Evolutionary conservation across 2,329 filamentous ascomycete species (phyloP).

Genomic region (Xylaria polymorpha): DNA sequence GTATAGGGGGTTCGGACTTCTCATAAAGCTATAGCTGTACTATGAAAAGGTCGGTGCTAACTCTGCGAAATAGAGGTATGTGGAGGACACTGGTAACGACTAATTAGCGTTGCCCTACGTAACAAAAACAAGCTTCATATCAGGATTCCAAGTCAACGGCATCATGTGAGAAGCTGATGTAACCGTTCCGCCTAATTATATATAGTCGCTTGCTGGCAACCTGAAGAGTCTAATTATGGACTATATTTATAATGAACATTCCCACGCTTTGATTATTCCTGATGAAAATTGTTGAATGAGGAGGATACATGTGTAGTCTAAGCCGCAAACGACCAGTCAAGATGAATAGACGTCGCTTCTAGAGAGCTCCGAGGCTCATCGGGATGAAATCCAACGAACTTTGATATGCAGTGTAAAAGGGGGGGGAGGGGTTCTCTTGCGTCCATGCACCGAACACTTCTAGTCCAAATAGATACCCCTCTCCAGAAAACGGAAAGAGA

Average conservation of each 20-base stretch:
- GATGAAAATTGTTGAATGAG: neutral
- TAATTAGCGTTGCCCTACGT: neutral
- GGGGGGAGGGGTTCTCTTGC: neutral
- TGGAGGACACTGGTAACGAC: neutral
- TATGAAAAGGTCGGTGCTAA: neutral
- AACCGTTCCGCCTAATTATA: neutral
- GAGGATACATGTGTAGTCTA: neutral
- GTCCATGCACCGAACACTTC: neutral
- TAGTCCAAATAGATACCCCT: neutral
- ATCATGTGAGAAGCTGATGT: neutral
- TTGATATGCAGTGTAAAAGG: neutral
- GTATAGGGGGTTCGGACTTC: neutral
- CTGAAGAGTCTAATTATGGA: neutral
- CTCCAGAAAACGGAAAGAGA: neutral
- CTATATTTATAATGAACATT: neutral
- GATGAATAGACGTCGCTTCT: neutral
- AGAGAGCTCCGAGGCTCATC: neutral
- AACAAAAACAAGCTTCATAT: neutral
- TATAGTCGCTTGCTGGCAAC: neutral
- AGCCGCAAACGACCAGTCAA: neutral
- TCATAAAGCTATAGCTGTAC: neutral
- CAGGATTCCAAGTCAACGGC: neutral
- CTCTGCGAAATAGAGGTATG: neutral
- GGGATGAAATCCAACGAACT: neutral
- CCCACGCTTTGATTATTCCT: constrained; percentile 6